phyloP scores from a whole-genome alignment of 305 asterid species.

The Striga hermonthica region DNA sequence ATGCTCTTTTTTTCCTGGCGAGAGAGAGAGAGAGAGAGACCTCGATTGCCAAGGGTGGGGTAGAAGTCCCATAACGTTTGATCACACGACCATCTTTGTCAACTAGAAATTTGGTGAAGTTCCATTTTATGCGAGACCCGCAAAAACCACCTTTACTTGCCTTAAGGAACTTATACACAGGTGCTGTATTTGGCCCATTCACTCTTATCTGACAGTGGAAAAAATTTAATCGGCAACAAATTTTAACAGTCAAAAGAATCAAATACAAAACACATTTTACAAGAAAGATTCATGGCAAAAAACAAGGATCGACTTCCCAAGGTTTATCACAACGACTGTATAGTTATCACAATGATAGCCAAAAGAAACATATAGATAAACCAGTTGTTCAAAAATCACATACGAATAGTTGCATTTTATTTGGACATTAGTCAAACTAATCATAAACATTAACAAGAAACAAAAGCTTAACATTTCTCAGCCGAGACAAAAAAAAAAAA shows the following conservation, averaged over 20 bases:
- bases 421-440: neutral
- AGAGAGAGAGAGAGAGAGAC: slow-evolving; percentile 35
- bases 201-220: slow-evolving; percentile 53
- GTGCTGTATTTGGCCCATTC: slow-evolving; percentile 66
- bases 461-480: neutral
- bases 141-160: slow-evolving; percentile 59
- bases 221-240: slow-evolving; percentile 2
- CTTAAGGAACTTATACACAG: slow-evolving; percentile 76
- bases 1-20: neutral
- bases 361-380: neutral
- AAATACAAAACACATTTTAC: neutral
- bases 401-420: neutral
- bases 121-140: slow-evolving; percentile 88
- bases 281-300: neutral
- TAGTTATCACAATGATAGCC: neutral
- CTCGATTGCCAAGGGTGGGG: slow-evolving; percentile 76
- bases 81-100: slow-evolving; percentile 77
- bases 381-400: neutral
- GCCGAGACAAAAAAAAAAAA: neutral
- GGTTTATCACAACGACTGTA: too few relatives aligned
- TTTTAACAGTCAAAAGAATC: neutral
- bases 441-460: neutral
- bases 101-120: slow-evolving; percentile 86
- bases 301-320: neutral
- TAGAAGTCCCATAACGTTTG: slow-evolving; percentile 64